These are phyloP conservation scores for Cytospora mali DNA, from an alignment of 2,329 filamentous ascomycete genomes.

Conservation along the genomic window DNA sequence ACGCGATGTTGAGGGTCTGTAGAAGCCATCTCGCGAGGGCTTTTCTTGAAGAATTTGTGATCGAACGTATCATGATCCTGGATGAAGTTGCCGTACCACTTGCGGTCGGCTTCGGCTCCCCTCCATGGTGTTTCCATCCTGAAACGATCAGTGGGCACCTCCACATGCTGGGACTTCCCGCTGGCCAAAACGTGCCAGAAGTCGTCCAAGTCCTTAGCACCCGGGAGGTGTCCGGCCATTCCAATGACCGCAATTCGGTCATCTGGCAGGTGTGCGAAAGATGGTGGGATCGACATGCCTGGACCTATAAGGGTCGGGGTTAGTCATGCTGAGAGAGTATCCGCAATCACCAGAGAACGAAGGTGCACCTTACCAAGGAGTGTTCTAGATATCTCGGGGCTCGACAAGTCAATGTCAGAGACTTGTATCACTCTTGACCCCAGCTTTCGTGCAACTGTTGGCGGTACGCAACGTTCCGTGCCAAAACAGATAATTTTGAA, in stretches of 20 bases:
- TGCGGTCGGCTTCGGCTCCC: background rate
- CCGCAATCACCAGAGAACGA: background rate
- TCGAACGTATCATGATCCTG: constrained; percentile 39
- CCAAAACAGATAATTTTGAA: constrained; percentile 37
- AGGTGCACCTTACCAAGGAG: constrained; percentile 8
- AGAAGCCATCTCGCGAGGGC: constrained; percentile 38
- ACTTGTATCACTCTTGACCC: constrained; percentile 31
- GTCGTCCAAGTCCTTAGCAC: constrained; percentile 29
- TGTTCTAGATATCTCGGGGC: background rate
- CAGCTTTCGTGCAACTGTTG: constrained; percentile 35
- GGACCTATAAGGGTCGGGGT: background rate
- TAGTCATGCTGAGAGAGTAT: background rate
- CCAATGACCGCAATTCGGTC: constrained; percentile 44
- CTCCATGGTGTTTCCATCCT: background rate
- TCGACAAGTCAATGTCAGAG: constrained; percentile 18
- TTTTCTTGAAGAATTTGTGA: constrained; percentile 45
- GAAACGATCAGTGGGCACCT: constrained; percentile 3
- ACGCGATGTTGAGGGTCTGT: constrained; percentile 46
- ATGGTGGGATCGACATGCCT: background rate
- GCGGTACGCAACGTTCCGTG: constrained; percentile 40
- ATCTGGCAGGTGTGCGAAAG: constrained; percentile 1
- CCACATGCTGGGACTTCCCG: constrained; percentile 19
- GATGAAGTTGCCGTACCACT: constrained; percentile 34
- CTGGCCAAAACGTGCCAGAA: constrained; percentile 30
- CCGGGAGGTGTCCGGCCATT: constrained; percentile 40